Conservation (phyloP, 73 alveolate species). For the Uronychia binucleata region DNA sequence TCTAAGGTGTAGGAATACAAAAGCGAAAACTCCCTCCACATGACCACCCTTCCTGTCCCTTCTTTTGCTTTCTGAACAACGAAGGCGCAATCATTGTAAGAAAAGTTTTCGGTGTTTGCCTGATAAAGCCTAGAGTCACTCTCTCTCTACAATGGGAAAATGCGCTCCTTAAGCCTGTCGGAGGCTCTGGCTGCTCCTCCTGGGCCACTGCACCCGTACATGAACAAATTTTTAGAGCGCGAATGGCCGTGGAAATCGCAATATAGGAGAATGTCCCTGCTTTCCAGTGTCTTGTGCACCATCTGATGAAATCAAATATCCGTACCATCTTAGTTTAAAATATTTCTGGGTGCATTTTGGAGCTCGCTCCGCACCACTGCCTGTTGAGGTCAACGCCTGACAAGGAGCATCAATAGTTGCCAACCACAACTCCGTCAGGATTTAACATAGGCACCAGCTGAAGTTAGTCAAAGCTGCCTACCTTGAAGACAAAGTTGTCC, state of each 20-base stretch:
- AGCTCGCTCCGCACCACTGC: constrained; percentile 89
- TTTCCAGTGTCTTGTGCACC: constrained; percentile 70
- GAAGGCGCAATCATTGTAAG: constrained; percentile 36
- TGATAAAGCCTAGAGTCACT: constrained; percentile 31
- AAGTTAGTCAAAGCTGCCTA: too few species aligned
- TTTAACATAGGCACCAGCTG: constrained; percentile 86
- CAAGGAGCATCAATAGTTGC: constrained; percentile 88
- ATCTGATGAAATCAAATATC: too few species aligned
- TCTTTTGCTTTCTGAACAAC: constrained; percentile 30
- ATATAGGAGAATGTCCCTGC: constrained; percentile 63
- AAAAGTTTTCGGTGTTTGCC: constrained; percentile 26
- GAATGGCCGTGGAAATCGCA: constrained; percentile 81
- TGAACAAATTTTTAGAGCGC: constrained; percentile 20
- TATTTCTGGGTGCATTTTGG: constrained; percentile 82
- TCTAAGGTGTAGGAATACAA: constrained; percentile 36
- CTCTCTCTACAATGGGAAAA: constrained; percentile 62
- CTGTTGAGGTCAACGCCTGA: constrained; percentile 94
- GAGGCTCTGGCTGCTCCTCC: too few species aligned
- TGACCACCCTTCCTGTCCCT: constrained; percentile 47
- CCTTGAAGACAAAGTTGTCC: too few species aligned
- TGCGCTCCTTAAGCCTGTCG: constrained; percentile 66
- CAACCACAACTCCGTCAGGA: constrained; percentile 93
- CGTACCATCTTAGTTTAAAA: constrained; percentile 64
- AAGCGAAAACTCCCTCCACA: constrained; percentile 5
- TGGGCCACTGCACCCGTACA: constrained; percentile 49